Conservation (phyloP, 805 yeast species). For the Spathaspora arborariae region DNA sequence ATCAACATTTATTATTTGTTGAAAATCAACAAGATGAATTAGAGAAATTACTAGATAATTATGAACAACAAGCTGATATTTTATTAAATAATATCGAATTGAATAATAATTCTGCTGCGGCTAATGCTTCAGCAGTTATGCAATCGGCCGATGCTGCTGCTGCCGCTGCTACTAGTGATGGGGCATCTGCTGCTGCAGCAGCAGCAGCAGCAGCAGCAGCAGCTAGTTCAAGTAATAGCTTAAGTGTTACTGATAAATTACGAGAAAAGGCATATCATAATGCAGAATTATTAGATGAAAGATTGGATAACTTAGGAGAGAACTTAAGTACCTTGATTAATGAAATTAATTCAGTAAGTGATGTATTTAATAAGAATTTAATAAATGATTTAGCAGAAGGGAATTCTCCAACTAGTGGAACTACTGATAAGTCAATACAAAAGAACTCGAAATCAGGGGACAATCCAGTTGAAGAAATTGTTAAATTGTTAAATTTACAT, state of each 20-base stretch:
- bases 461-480: slow-evolving; percentile 60
- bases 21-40: slow-evolving; percentile 91
- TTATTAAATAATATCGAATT: slow-evolving; percentile 39
- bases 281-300: slow-evolving; percentile 81
- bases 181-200: slow-evolving; percentile 1
- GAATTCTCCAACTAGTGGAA: slow-evolving; percentile 1
- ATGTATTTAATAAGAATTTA: slow-evolving; percentile 65
- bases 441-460: slow-evolving; percentile 19
- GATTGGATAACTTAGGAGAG: slow-evolving; percentile 70
- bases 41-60: slow-evolving; percentile 74
- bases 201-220: slow-evolving; percentile 5
- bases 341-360: slow-evolving; percentile 82
- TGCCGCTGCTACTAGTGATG: slow-evolving; percentile 1
- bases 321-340: slow-evolving; percentile 72
- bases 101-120: slow-evolving; percentile 21
- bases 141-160: slow-evolving; percentile 3
- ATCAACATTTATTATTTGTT: slow-evolving; percentile 80
- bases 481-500: slow-evolving; percentile 81
- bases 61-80: slow-evolving; percentile 69
- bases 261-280: slow-evolving; percentile 85
- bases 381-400: slow-evolving; percentile 25
- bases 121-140: slow-evolving; percentile 10
- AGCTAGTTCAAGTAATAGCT: slow-evolving; percentile 13
- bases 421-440: slow-evolving; percentile 15
- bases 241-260: slow-evolving; percentile 70